A percentile compares a stretch with the other conserved stretches of the same genome.
Conservation (phyloP, 345 rosid genomes). For the Pistacia atlantica region DNA sequence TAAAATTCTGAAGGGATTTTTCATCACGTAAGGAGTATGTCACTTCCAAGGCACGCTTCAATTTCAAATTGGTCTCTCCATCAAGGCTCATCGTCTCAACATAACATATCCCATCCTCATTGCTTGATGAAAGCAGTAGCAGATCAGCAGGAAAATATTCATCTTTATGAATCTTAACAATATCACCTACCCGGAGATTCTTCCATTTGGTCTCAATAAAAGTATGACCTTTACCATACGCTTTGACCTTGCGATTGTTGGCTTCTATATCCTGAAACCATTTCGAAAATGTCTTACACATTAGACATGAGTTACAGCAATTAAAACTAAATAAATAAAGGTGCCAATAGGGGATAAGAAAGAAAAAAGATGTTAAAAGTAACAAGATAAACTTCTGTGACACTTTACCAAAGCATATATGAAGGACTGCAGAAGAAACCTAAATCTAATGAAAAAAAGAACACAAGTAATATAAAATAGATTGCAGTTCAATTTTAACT, state of each 20-base stretch:
- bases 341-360: background rate
- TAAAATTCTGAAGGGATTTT: slow-evolving; percentile 44
- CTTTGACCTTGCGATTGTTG: slow-evolving; percentile 68
- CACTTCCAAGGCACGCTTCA: slow-evolving; percentile 71
- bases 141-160: slow-evolving; percentile 94
- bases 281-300: slow-evolving; percentile 18
- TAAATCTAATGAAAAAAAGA: slow-evolving; percentile 4
- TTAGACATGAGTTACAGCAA: background rate
- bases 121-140: slow-evolving; percentile 78
- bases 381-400: background rate
- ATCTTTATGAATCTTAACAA: slow-evolving; percentile 68
- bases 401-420: background rate
- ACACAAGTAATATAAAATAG: background rate
- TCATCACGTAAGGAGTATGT: slow-evolving; percentile 42
- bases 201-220: slow-evolving; percentile 67
- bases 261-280: slow-evolving; percentile 78
- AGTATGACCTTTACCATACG: slow-evolving; percentile 34
- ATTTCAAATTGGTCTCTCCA: slow-evolving; percentile 87
- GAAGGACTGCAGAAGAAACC: background rate
- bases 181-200: slow-evolving; percentile 72
- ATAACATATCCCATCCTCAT: slow-evolving; percentile 81
- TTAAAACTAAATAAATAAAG: background rate
- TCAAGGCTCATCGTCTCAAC: slow-evolving; percentile 96
- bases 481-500: background rate
- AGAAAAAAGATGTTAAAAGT: background rate